Percentiles rank a stretch among this genome's conserved stretches.
phyloP scores from a whole-genome alignment of 257 asterid genomes.

The Paulownia fortunei region DNA sequence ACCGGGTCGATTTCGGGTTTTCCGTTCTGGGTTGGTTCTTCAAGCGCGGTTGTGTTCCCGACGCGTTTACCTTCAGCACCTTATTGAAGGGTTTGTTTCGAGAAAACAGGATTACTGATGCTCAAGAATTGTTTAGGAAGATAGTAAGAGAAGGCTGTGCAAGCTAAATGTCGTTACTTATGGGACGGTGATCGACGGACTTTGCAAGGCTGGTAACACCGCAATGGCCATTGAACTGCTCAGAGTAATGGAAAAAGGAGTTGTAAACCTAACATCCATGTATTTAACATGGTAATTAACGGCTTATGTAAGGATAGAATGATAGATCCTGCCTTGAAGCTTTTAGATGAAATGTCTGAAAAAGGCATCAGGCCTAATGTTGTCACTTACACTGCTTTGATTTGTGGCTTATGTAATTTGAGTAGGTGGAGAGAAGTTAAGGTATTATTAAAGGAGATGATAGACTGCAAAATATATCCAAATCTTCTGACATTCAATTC shows the following conservation, averaged over 20 bases:
- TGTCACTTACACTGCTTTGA: not conserved
- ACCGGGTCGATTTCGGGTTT: constrained; percentile 7
- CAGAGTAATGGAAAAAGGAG: constrained; percentile 24
- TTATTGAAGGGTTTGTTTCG: too few relatives aligned
- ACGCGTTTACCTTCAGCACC: not conserved
- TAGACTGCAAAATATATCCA: constrained; percentile 4
- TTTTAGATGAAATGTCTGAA: constrained; percentile 35
- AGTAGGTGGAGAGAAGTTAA: too few relatives aligned
- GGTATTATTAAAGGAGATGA: too few relatives aligned
- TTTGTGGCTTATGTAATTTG: too few relatives aligned
- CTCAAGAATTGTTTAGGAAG: constrained; percentile 33
- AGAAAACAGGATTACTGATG: constrained; percentile 27
- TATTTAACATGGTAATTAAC: constrained; percentile 28
- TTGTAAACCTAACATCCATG: constrained; percentile 20
- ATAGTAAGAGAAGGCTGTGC: constrained; percentile 24
- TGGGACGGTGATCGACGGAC: constrained; percentile 32
- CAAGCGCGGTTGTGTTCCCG: constrained; percentile 17
- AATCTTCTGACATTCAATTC: too few relatives aligned
- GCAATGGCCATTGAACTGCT: constrained; percentile 31
- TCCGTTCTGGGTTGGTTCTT: constrained; percentile 12
- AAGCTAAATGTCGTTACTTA: not conserved
- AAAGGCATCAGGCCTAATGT: constrained; percentile 1
- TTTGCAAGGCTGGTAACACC: constrained; percentile 43
- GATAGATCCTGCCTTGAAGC: constrained; percentile 30
- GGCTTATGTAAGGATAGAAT: constrained; percentile 37